phyloP scores from a whole-genome alignment of 163 green algal genomes.

The Scenedesmus sp. region DNA sequence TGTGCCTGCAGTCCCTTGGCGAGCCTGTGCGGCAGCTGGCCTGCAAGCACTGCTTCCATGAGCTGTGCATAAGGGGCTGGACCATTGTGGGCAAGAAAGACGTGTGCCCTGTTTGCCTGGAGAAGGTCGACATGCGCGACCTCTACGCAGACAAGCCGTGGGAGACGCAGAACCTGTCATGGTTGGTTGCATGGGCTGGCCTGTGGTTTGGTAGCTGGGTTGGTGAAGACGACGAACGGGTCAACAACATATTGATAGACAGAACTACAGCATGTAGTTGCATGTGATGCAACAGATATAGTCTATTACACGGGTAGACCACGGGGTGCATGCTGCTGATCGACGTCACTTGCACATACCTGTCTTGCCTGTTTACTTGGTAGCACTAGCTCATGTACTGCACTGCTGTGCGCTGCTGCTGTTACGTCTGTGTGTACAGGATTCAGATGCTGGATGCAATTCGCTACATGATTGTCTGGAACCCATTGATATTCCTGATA shows the following conservation, averaged over 20 bases:
- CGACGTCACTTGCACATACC: neutral
- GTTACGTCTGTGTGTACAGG: constrained; percentile 58
- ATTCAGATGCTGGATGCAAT: constrained; percentile 89
- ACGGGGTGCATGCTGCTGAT: too few relatives aligned
- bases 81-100: constrained; percentile 90
- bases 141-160: constrained; percentile 86
- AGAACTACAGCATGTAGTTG: too few relatives aligned
- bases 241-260: too few relatives aligned
- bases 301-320: too few relatives aligned
- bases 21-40: constrained; percentile 74
- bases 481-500: constrained; percentile 87
- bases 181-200: constrained; percentile 60
- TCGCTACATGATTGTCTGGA: constrained; percentile 94
- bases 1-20: constrained; percentile 17
- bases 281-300: too few relatives aligned
- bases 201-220: neutral
- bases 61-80: constrained; percentile 89
- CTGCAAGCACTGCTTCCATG: constrained; percentile 96
- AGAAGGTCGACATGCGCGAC: constrained; percentile 89
- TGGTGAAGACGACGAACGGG: too few relatives aligned
- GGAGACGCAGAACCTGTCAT: constrained; percentile 91
- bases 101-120: constrained; percentile 88
- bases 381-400: neutral
- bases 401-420: neutral
- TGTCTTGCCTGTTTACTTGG: neutral